Conservation (phyloP, 768 basidiomycete species). For the Lactifluus piperatus region DNA sequence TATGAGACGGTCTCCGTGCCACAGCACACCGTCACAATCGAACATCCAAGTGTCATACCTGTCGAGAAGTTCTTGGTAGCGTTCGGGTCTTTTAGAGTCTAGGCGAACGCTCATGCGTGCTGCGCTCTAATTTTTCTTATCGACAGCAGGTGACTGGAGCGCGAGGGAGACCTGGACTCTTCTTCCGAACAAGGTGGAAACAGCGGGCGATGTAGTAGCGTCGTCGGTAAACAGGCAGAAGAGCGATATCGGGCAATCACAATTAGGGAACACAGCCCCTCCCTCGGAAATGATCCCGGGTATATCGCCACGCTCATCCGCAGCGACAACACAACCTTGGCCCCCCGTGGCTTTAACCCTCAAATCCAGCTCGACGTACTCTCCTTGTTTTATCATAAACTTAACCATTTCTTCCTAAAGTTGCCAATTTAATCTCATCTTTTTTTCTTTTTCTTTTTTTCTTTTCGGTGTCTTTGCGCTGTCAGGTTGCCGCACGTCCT, state of each 20-base stretch:
- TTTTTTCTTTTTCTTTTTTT: neutral
- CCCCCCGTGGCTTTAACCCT: neutral
- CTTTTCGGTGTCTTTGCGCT: neutral
- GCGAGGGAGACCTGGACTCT: neutral
- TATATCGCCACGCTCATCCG: neutral
- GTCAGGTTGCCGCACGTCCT: conserved; percentile 12
- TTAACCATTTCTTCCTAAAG: too few relatives aligned
- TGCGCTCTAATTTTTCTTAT: neutral
- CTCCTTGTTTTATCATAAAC: too few relatives aligned
- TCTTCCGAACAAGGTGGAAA: conserved; percentile 4
- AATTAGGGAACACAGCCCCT: neutral
- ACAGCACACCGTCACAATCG: conserved; percentile 94
- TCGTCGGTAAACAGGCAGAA: neutral
- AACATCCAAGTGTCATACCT: conserved; percentile 92
- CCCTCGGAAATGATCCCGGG: conserved; percentile 4
- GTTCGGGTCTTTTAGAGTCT: conserved; percentile 14
- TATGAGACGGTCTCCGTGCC: conserved; percentile 75
- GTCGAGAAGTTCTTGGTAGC: conserved; percentile 36
- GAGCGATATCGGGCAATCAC: neutral
- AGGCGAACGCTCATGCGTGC: conserved; percentile 16
- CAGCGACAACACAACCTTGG: neutral
- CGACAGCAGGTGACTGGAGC: neutral
- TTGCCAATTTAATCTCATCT: too few relatives aligned
- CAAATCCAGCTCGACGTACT: neutral
- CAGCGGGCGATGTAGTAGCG: neutral